phyloP scores from a whole-genome alignment of 2,329 filamentous ascomycete species.

The Arthrobotrys pseudoclavata region DNA sequence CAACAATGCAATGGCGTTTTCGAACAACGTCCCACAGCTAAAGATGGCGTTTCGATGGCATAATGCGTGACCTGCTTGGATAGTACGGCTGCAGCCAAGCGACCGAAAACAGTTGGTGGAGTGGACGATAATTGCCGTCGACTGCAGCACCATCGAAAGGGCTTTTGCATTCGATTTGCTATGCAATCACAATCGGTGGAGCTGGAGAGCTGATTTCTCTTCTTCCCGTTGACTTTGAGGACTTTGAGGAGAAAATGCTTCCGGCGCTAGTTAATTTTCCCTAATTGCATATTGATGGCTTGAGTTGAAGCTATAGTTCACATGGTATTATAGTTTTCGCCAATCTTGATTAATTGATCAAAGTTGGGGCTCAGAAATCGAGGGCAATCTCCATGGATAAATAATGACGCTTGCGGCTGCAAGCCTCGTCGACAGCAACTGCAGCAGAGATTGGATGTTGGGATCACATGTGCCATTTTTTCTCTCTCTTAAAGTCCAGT shows the following conservation, averaged over 20 bases:
- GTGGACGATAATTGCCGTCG: background rate
- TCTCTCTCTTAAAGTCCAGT: background rate
- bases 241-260: background rate
- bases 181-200: conserved; percentile 3
- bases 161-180: conserved; percentile 20
- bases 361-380: conserved; percentile 13
- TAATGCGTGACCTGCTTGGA: conserved; percentile 28
- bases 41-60: conserved; percentile 44
- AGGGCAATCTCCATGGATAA: conserved; percentile 26
- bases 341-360: conserved; percentile 43
- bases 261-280: background rate
- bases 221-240: background rate
- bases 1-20: conserved; percentile 32
- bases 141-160: conserved; percentile 4
- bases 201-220: background rate
- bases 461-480: conserved; percentile 38
- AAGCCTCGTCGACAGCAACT: background rate
- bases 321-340: conserved; percentile 52
- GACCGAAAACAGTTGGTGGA: conserved; percentile 32
- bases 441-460: conserved; percentile 32
- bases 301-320: conserved; percentile 36
- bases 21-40: conserved; percentile 46
- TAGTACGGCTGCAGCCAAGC: conserved; percentile 15
- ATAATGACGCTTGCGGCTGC: background rate
- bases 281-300: conserved; percentile 1